Evolutionary conservation across 768 basidiomycete species (phyloP).

Genomic region (Trametes meyenii): DNA sequence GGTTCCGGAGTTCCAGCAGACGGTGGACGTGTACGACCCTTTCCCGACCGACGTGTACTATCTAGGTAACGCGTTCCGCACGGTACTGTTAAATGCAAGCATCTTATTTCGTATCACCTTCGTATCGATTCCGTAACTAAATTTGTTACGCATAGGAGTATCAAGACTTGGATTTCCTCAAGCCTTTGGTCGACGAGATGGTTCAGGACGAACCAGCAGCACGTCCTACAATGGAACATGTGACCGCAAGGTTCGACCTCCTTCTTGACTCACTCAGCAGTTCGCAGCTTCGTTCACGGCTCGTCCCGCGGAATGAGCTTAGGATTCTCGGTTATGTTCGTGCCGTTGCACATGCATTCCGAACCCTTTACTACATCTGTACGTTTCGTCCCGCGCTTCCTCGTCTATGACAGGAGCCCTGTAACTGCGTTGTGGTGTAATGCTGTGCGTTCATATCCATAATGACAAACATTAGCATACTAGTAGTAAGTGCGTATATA

Average conservation of each 20-base stretch:
- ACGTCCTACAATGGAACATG: conserved; percentile 29
- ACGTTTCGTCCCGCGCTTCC: not conserved
- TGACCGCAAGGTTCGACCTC: conserved; percentile 13
- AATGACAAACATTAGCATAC: too few species aligned
- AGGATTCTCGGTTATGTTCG: not conserved
- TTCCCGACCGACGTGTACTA: conserved; percentile 30
- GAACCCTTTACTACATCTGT: conserved; percentile 1
- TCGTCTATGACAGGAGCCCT: not conserved
- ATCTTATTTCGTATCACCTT: too few species aligned
- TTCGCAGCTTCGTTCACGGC: conserved; percentile 5
- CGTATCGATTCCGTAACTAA: not conserved
- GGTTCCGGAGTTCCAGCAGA: conserved; percentile 27
- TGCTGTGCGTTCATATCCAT: too few species aligned
- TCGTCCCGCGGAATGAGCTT: not conserved
- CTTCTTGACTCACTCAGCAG: not conserved
- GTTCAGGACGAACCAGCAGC: conserved; percentile 24
- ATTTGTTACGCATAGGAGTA: conserved; percentile 3
- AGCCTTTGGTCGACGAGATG: conserved; percentile 31
- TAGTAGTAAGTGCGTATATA: too few species aligned
- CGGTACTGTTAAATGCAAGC: conserved; percentile 7
- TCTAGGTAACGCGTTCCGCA: conserved; percentile 21
- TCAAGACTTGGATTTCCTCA: conserved; percentile 28
- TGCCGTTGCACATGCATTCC: conserved; percentile 6
- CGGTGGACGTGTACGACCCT: conserved; percentile 21
- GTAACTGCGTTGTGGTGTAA: not conserved